Percentiles rank a stretch among this genome's conserved stretches.
phyloP scores from a whole-genome alignment of 2,329 filamentous ascomycete genomes.

The Phialophora expanda region DNA sequence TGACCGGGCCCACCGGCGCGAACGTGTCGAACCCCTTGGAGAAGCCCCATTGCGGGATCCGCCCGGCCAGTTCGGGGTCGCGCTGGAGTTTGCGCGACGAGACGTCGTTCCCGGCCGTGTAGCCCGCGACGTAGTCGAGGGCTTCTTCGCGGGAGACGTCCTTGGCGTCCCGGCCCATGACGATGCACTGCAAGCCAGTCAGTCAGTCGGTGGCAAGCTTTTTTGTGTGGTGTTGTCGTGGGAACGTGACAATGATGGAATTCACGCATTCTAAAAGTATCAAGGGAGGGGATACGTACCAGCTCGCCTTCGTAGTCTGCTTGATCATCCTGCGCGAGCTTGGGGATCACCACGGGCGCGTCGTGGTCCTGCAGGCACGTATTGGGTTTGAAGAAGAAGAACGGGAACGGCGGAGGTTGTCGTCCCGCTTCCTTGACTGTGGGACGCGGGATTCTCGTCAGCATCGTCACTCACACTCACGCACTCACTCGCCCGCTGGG shows the following conservation, averaged over 20 bases:
- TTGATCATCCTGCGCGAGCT: slow-evolving; percentile 47
- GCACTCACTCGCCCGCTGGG: not conserved
- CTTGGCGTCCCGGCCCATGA: slow-evolving; percentile 46
- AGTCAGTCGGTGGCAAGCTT: not conserved
- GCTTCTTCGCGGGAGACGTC: slow-evolving; percentile 47
- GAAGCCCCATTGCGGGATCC: slow-evolving; percentile 47
- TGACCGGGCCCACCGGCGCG: slow-evolving; percentile 52
- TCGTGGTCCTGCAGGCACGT: slow-evolving; percentile 45
- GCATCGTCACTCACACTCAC: not conserved
- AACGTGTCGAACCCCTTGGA: slow-evolving; percentile 49
- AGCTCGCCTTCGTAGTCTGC: slow-evolving; percentile 52
- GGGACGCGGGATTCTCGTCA: not conserved
- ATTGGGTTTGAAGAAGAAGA: slow-evolving; percentile 50
- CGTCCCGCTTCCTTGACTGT: slow-evolving; percentile 47
- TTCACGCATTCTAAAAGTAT: too few species aligned
- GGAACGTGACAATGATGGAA: too few species aligned
- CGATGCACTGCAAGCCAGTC: slow-evolving; percentile 25
- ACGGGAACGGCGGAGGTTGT: slow-evolving; percentile 46
- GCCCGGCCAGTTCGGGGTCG: slow-evolving; percentile 41
- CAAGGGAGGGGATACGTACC: slow-evolving; percentile 33
- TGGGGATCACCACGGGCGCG: slow-evolving; percentile 42
- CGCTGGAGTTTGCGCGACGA: slow-evolving; percentile 48
- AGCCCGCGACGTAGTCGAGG: slow-evolving; percentile 49
- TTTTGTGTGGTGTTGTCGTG: not conserved
- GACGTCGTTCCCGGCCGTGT: slow-evolving; percentile 50